Base-by-base conservation (phyloP, 2,329 filamentous ascomycete genomes). In the Diaporthe longicolla region DNA sequence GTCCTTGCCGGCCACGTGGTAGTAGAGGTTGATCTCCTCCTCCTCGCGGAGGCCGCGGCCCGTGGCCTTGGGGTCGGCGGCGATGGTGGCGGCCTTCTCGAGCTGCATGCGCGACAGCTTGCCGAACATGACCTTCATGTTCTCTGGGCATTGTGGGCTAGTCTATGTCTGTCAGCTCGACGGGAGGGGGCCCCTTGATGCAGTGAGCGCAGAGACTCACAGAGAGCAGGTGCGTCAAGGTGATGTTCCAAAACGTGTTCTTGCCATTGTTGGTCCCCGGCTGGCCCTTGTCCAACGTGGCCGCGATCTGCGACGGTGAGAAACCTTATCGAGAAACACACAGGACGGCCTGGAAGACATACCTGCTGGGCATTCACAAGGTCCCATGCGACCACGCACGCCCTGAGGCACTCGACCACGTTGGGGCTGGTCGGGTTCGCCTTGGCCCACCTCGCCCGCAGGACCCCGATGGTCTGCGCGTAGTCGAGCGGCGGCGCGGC, bases 331-430 rank as follows among this genome's bases (percentile, higher is more conserved):
- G 26, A 37, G 45, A 9, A n/a, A 2, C 15, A 40, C 13, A 26
- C n/a, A 6, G 8, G 6, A 26, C 1, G 52, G 11, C 19, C 10
- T 11, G 21, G n/a, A 2, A 21, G 19, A 54, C 80, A 74, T 80
- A 90, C 88, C 83, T 89, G 87, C 79, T 91, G 89, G 2, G 89
- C 88, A 77, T 88, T 89, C 73, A 84, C 82, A 71, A 90, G 83
- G 76, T 91, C 89, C 84, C 87, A 89, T 70, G 88, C 83, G 75
- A 87, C 81, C 71, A 91, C 77, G 76, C 89, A 91, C 11, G 86
- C 85, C 76, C 88, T 85, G 58, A 91, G 81, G 73, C 87, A 90
- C 57, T 82, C 83, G 11, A 83, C 81, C 7, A 81, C 85, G 24
- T 79, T 78, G 40, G 78, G 79, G 75, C 83, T 86, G 73, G 87